Conservation (phyloP, 2,329 filamentous ascomycete species). For the Aaosphaeria arxii region DNA sequence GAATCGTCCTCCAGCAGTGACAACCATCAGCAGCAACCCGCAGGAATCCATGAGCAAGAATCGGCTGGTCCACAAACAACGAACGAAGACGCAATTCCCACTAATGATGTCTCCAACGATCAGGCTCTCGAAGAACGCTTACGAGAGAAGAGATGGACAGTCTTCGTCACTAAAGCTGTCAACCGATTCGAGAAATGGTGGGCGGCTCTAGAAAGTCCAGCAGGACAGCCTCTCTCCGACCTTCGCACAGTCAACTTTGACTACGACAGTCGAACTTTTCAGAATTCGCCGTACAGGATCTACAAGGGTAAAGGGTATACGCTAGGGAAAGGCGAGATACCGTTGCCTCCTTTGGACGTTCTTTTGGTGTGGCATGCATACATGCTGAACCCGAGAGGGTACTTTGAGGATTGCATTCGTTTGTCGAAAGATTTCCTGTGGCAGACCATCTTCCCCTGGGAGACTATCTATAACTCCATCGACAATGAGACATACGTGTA, state of each 20-base stretch:
- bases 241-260: conserved; percentile 30
- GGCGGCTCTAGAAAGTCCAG: conserved; percentile 25
- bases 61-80: conserved; percentile 2
- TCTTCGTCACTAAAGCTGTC: conserved; percentile 67
- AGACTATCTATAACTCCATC: conserved; percentile 42
- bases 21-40: conserved; percentile 29
- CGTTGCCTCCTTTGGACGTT: conserved; percentile 54
- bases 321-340: conserved; percentile 1
- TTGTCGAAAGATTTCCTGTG: conserved; percentile 56
- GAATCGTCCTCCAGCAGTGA: conserved; percentile 21
- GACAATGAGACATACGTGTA: conserved; percentile 59
- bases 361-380: conserved; percentile 79
- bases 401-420: conserved; percentile 70
- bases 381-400: conserved; percentile 73
- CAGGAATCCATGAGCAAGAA: conserved; percentile 32
- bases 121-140: conserved; percentile 47
- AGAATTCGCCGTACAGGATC: neutral
- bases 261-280: conserved; percentile 2
- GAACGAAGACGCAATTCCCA: neutral
- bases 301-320: neutral
- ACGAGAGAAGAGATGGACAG: conserved; percentile 70
- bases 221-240: conserved; percentile 5
- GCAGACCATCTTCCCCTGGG: conserved; percentile 66
- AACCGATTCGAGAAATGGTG: conserved; percentile 69
- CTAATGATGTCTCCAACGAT: neutral